Evolutionary conservation across 2,329 filamentous ascomycete genomes (phyloP).

Genomic region (Aspergillus texensis): DNA sequence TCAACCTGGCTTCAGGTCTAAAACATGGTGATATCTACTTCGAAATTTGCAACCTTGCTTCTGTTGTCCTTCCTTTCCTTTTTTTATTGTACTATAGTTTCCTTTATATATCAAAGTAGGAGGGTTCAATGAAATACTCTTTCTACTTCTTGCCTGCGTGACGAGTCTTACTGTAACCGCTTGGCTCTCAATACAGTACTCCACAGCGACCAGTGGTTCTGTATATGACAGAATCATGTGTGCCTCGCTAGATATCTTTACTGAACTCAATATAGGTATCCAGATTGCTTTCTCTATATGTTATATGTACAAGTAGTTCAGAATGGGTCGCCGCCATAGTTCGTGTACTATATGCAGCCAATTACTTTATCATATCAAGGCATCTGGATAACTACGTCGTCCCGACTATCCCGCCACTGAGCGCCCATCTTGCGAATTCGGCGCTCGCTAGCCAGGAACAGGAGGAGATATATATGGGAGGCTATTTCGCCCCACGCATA

Average conservation of each 20-base stretch:
- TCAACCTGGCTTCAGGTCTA: constrained; percentile 3
- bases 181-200: neutral
- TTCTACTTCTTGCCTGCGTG: neutral
- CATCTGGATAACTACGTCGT: constrained; percentile 59
- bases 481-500: constrained; percentile 79
- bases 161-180: neutral
- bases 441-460: constrained; percentile 72
- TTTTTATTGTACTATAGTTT: constrained; percentile 17
- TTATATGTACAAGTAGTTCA: neutral
- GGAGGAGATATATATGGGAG: constrained; percentile 71
- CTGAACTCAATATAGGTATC: neutral
- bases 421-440: constrained; percentile 60
- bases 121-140: neutral
- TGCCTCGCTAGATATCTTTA: neutral
- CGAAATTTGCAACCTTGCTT: constrained; percentile 11
- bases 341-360: neutral
- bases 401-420: constrained; percentile 68
- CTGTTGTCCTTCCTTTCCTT: neutral
- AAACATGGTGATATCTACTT: constrained; percentile 3
- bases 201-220: neutral
- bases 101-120: neutral
- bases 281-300: neutral
- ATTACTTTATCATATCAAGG: constrained; percentile 20
- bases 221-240: neutral
- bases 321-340: neutral